Evolutionary conservation across 2,329 filamentous ascomycete species (phyloP).

Genomic region (Pseudovirgaria hyperparasitica): DNA sequence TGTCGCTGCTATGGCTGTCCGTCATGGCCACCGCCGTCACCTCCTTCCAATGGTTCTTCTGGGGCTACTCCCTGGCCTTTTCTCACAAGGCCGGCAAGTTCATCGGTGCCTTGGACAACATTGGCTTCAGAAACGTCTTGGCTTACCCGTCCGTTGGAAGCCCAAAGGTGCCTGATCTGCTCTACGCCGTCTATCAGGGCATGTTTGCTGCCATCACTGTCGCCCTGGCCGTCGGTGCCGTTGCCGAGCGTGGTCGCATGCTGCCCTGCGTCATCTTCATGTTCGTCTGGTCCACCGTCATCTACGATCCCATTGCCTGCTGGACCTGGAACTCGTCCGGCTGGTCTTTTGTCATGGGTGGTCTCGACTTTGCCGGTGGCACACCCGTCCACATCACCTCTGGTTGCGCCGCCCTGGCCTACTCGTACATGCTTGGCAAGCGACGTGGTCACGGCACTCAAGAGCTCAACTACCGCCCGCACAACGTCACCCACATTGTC

Average conservation of each 20-base stretch:
- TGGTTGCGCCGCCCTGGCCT: slow-evolving; percentile 71
- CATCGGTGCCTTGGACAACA: slow-evolving; percentile 67
- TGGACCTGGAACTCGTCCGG: slow-evolving; percentile 86
- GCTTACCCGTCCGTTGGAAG: slow-evolving; percentile 65
- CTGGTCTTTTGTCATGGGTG: slow-evolving; percentile 69
- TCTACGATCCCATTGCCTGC: slow-evolving; percentile 88
- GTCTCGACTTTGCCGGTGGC: slow-evolving; percentile 79
- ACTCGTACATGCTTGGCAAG: slow-evolving; percentile 85
- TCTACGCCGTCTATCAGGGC: slow-evolving; percentile 78
- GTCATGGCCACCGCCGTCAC: slow-evolving; percentile 70
- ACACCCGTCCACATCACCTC: slow-evolving; percentile 84
- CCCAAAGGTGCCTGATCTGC: slow-evolving; percentile 60
- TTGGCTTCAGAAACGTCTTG: slow-evolving; percentile 66
- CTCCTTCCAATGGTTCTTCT: slow-evolving; percentile 92
- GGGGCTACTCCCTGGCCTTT: slow-evolving; percentile 76
- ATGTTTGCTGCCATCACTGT: slow-evolving; percentile 85
- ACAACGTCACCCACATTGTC: slow-evolving; percentile 87
- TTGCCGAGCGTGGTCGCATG: slow-evolving; percentile 79
- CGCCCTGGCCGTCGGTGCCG: slow-evolving; percentile 70
- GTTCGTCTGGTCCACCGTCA: slow-evolving; percentile 80
- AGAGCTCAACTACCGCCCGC: slow-evolving; percentile 81
- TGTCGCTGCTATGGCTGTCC: slow-evolving; percentile 75
- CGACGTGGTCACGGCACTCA: slow-evolving; percentile 73
- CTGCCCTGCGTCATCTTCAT: slow-evolving; percentile 83
- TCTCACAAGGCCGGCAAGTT: slow-evolving; percentile 64